Evolutionary conservation across 2,329 filamentous ascomycete species (phyloP), one percentile per base, ranked within the genome.

Genomic region (Ramichloridium luteum): DNA sequence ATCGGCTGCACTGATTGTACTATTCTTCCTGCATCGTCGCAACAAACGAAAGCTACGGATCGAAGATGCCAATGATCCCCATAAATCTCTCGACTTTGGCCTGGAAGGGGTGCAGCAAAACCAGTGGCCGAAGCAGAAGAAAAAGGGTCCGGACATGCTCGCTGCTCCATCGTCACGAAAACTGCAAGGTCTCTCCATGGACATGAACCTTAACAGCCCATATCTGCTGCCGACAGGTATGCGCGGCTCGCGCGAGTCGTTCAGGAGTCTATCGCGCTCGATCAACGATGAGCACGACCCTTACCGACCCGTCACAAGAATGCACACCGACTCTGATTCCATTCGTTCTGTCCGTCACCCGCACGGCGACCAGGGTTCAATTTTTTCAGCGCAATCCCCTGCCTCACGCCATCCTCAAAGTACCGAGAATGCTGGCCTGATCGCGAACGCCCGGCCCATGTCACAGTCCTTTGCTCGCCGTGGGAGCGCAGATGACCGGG

Each of bases 71-170:
- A 74, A 80, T 40, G 86, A 94, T 56, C 82, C 83, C 45, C 83
- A 92, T 58, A 86, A 80, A 51, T 90, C 84, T 1, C 69, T 96
- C 51, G 90, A 98, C 56, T 98, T 94, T 53, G 90, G 90, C 20
- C 59, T 94, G 51, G 83, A 79, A n/a, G 43, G 43, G 35, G 43
- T 45, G 22, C 40, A 35, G 31, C 68, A 63, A 43, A 63, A 64
- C 22, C 44, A 37, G 31, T 56, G 51, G 42, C 51, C 53, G 13
- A 47, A 42, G 28, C 59, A 65, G 43, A 59, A 75, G 57, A 63
- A 74, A 67, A 68, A 63, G 15, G 68, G 82, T 50, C 75, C 75
- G 9, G 47, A 53, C 18, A 14, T 50, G 16, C 39, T 44, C 16
- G 35, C 27, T 31, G 31, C 36, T 15, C 36, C 31, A 27, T 38